phyloP scores from a whole-genome alignment of 148 eudicot genomes.

The Chenopodium berlandieri region DNA sequence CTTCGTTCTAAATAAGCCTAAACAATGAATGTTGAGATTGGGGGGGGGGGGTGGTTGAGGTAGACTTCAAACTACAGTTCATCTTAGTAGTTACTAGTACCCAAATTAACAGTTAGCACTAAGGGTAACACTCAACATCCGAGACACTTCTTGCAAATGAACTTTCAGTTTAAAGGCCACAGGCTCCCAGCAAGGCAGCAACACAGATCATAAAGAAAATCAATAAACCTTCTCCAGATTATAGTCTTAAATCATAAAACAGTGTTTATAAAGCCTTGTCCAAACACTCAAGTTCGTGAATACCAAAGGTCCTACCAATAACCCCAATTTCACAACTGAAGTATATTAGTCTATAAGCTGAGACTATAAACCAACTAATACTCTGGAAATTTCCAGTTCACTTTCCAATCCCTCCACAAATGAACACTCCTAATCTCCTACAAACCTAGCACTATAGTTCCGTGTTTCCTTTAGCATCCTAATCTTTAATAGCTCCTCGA shows the following conservation, averaged over 20 bases:
- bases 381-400: background rate
- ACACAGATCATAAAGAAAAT: background rate
- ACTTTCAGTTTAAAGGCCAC: background rate
- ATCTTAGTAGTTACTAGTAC: background rate
- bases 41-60: too few species aligned
- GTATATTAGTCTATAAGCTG: background rate
- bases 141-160: background rate
- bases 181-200: background rate
- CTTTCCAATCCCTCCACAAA: background rate
- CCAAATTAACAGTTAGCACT: too few species aligned
- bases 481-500: background rate
- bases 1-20: too few species aligned
- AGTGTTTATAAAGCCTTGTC: background rate
- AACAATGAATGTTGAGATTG: too few species aligned
- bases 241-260: background rate
- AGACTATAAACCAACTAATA: background rate
- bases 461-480: background rate
- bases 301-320: background rate
- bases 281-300: background rate
- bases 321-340: background rate
- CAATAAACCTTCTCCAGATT: background rate
- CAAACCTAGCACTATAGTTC: background rate
- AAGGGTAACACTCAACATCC: background rate
- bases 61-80: background rate
- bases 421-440: background rate